Conservation (phyloP, 768 basidiomycete species). For the Vararia minispora region DNA sequence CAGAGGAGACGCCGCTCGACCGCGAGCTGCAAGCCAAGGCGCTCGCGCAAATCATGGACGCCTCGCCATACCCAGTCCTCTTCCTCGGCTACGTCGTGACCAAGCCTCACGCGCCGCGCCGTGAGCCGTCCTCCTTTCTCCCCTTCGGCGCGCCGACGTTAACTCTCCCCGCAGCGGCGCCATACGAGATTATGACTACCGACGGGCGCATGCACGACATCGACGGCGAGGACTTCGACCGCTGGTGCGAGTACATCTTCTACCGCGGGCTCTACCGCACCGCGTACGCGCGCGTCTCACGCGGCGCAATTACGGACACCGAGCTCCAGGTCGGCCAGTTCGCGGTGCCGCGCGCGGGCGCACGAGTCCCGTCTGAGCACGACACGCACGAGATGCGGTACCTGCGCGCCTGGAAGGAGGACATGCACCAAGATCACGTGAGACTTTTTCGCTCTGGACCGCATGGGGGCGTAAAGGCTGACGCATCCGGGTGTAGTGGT, state of each 20-base stretch:
- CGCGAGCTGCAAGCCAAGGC: constrained; percentile 76
- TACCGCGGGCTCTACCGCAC: constrained; percentile 75
- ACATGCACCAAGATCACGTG: constrained; percentile 54
- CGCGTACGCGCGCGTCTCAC: constrained; percentile 72
- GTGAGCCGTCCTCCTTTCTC: constrained; percentile 28
- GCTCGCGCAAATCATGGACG: constrained; percentile 69
- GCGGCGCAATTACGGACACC: constrained; percentile 81
- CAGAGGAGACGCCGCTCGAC: constrained; percentile 86
- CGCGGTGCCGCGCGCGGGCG: constrained; percentile 52
- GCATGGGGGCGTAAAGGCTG: not conserved
- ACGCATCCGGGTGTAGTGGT: constrained; percentile 39
- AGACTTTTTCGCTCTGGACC: constrained; percentile 16
- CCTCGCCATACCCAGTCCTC: constrained; percentile 57
- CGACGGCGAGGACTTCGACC: constrained; percentile 56
- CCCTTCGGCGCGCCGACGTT: constrained; percentile 1
- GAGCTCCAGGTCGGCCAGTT: constrained; percentile 87
- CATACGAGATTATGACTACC: constrained; percentile 65
- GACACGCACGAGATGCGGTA: constrained; percentile 56
- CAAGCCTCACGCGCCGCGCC: constrained; percentile 48
- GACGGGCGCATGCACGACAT: constrained; percentile 77
- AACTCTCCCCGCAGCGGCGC: constrained; percentile 37
- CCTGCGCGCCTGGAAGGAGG: constrained; percentile 53
- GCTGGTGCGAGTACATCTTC: constrained; percentile 89
- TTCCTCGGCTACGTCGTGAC: constrained; percentile 80
- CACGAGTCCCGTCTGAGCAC: constrained; percentile 39